Conservation (phyloP, 2,329 filamentous ascomycete species). For the Dichotomopilus funicola region DNA sequence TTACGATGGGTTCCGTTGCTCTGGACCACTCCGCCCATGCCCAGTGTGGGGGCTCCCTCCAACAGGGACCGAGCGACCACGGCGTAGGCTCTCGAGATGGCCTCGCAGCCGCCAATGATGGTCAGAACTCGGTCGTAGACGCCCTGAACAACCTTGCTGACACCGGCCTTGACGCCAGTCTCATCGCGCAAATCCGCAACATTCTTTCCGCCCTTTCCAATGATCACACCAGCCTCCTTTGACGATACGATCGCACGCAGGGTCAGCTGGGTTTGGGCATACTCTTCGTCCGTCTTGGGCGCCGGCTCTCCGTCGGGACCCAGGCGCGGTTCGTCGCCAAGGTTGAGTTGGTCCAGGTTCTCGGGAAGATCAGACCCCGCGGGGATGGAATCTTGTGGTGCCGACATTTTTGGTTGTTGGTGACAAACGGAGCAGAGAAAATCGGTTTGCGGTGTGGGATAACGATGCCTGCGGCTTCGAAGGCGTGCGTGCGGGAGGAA, state of each 20-base stretch:
- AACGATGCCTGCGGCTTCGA: conserved; percentile 3
- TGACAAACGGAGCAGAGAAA: neutral
- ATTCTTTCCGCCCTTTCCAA: conserved; percentile 97
- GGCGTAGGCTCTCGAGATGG: conserved; percentile 85
- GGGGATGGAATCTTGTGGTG: conserved; percentile 50
- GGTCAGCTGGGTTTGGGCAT: conserved; percentile 85
- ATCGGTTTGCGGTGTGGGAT: neutral
- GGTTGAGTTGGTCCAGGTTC: conserved; percentile 57
- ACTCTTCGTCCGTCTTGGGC: conserved; percentile 95
- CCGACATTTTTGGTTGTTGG: conserved; percentile 45
- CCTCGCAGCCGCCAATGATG: conserved; percentile 82
- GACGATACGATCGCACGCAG: conserved; percentile 96
- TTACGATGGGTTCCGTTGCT: conserved; percentile 92
- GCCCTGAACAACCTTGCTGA: conserved; percentile 97
- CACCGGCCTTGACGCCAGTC: conserved; percentile 94
- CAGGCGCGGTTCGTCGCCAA: conserved; percentile 55
- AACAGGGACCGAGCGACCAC: conserved; percentile 87
- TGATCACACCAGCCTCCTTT: conserved; percentile 98
- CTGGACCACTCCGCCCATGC: conserved; percentile 86
- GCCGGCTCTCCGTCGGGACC: conserved; percentile 69
- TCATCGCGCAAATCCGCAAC: conserved; percentile 95
- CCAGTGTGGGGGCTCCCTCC: conserved; percentile 89
- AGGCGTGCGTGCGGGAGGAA: neutral
- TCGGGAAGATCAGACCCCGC: conserved; percentile 56
- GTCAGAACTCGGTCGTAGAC: conserved; percentile 96